phyloP scores from a whole-genome alignment of 768 basidiomycete genomes.

The Lactarius pseudohatsudake region DNA sequence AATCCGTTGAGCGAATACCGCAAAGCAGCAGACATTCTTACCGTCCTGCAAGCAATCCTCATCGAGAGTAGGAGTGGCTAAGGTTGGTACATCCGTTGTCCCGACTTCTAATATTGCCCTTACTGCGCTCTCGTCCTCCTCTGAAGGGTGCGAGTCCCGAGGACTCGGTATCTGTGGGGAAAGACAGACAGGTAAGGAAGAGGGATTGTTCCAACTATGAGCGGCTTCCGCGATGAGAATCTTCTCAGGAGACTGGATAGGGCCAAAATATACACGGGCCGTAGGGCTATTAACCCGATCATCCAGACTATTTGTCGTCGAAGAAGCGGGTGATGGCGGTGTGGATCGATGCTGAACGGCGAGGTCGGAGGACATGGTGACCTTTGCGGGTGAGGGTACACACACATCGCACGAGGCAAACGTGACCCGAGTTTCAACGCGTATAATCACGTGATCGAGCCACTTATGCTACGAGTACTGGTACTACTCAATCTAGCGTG shows the following conservation, averaged over 20 bases:
- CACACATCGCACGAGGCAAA: constrained; percentile 8
- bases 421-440: constrained; percentile 25
- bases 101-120: not conserved
- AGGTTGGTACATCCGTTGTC: not conserved
- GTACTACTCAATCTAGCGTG: not conserved
- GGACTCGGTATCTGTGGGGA: constrained; percentile 14
- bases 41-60: constrained; percentile 24
- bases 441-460: constrained; percentile 28
- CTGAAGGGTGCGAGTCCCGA: not conserved
- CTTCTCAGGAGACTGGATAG: constrained; percentile 31
- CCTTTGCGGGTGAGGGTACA: constrained; percentile 3
- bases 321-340: constrained; percentile 21
- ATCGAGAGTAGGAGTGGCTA: not conserved
- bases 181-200: constrained; percentile 20
- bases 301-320: constrained; percentile 18
- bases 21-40: constrained; percentile 9
- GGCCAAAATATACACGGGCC: constrained; percentile 32
- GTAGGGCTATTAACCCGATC: constrained; percentile 20
- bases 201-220: constrained; percentile 13
- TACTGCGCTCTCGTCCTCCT: constrained; percentile 4
- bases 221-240: constrained; percentile 27
- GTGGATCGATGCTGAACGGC: constrained; percentile 8
- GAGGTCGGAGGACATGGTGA: constrained; percentile 25
- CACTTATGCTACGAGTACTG: not conserved
- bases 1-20: not conserved